Evolutionary conservation across 2,329 filamentous ascomycete genomes (phyloP), one percentile per base, ranked within the genome.

Genomic region (Xylariaceae sp.): DNA sequence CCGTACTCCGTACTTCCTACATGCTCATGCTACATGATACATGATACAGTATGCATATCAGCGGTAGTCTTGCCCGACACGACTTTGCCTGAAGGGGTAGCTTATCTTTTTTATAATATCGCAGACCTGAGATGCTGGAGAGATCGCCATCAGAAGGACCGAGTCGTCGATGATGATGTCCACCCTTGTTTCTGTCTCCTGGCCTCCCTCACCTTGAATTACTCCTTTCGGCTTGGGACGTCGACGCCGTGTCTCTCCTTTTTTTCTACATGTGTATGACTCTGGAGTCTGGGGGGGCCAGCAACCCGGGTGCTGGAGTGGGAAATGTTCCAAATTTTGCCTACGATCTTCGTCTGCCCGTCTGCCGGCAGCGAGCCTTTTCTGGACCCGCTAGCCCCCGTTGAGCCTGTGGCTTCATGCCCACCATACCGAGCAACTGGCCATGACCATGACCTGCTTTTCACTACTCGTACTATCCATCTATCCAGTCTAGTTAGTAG

Each of bases 171-270:
- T 64, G 59, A 61, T 66, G 61, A 63, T 58, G 59, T 30, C 37
- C 11, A 66, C 63, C 63, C 63, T 67, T 68, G 67, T 67, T 58
- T 63, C 64, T 62, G 63, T 66, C 66, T 58, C 63, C 65, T 63
- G 62, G 8, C 65, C 66, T 67, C 66, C 64, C 63, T 65, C 62
- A 63, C 54, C 56, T 59, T 56, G 56, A 34, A 61, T 66, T 70
- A 62, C 67, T 67, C 64, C 56, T 69, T 68, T 68, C 54, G 66
- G 64, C 59, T 59, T 65, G 58, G 56, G 55, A 18, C 42, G 51
- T 42, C 53, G 62, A 60, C 61, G 61, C 61, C 58, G 52, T 57
- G 17, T 58, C 48, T 61, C 53, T 66, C 56, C 64, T 63, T 64
- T 64, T 62, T 67, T 30, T 30, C 23, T 30, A 62, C 63, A 49